Evolutionary conservation across 805 yeast species (phyloP), one percentile per base, ranked within the genome.

Genomic region (Kluyveromyces lactis): DNA sequence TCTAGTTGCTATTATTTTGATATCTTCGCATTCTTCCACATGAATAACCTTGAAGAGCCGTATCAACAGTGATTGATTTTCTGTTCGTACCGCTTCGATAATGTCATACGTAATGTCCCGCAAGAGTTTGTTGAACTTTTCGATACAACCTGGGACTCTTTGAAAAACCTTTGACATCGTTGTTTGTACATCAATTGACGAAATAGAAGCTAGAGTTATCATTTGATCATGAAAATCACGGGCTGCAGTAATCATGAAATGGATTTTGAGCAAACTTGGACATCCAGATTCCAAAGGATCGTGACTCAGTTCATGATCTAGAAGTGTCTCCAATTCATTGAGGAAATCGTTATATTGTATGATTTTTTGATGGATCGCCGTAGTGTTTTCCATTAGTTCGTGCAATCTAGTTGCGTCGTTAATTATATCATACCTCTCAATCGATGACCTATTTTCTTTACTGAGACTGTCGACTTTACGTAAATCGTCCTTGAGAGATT

Each of bases 141-240:
- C 63, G 4, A 78, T 65, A 2, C 79, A 58, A 2, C 53, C 60
- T 8, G 53, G 43, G 11, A 53, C 33, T 18, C 47, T 48, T 4
- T 46, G 33, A 50, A 69, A 52, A 31, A 63, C 39, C 45, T 75
- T 75, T 28, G 60, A 56, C n/a, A 83, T 73, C 6, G 86, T 80
- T 30, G 81, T 69, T 47, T 76, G 72, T 12, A 80, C 75, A 56
- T 89, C 95, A 24, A 75, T 79, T 1, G 79, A 65, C 1, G 74
- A 64, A 8, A 63, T 57, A 45, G 45, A 65, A 24, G 84, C 69
- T 58, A 81, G 70, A n/a, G 60, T 63, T 42, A 68, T 68, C 39
- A 89, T 70, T 54, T 81, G 83, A 47, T 90, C 97, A 46, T 72
- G 76, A 48, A 89, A 77, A 58, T 86, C 90, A 38, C 94, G 69